These are phyloP conservation scores for Ephemerocybe angulata DNA, from an alignment of 768 basidiomycete genomes.

Conservation along the genomic window DNA sequence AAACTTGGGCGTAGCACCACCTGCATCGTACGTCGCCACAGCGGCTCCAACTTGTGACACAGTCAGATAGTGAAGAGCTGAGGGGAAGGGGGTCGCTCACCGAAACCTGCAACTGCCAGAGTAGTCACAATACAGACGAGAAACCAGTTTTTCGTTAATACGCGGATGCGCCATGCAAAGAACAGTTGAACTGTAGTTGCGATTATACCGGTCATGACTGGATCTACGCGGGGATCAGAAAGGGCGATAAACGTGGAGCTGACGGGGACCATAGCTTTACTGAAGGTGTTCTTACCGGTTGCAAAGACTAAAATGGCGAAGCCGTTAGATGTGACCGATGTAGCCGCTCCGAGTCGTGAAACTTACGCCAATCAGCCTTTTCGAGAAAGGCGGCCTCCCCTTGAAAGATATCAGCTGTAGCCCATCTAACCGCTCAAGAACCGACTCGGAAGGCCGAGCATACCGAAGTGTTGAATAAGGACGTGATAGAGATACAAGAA, in stretches of 20 bases:
- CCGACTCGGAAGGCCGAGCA: constrained; percentile 4
- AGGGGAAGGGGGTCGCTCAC: constrained; percentile 1
- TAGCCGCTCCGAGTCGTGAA: neutral
- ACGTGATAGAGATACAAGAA: constrained; percentile 43
- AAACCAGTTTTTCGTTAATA: constrained; percentile 19
- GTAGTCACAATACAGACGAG: neutral
- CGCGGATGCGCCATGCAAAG: constrained; percentile 37
- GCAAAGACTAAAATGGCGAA: constrained; percentile 4
- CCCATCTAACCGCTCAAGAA: neutral
- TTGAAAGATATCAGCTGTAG: neutral
- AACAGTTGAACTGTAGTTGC: constrained; percentile 44
- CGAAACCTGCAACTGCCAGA: constrained; percentile 11
- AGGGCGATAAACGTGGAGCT: neutral
- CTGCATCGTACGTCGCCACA: constrained; percentile 13
- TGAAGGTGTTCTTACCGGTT: constrained; percentile 11
- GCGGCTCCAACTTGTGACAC: constrained; percentile 4
- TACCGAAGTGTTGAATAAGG: constrained; percentile 45
- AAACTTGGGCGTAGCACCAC: constrained; percentile 10
- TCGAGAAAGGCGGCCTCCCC: constrained; percentile 14
- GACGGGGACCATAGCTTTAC: too few relatives aligned
- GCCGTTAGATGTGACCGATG: neutral
- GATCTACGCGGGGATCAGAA: constrained; percentile 29
- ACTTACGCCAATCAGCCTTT: constrained; percentile 11
- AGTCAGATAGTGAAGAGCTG: neutral
- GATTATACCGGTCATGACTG: constrained; percentile 45